Evolutionary conservation across 202 grass and related monocot species (phyloP).

Genomic region (Musa balbisiana): DNA sequence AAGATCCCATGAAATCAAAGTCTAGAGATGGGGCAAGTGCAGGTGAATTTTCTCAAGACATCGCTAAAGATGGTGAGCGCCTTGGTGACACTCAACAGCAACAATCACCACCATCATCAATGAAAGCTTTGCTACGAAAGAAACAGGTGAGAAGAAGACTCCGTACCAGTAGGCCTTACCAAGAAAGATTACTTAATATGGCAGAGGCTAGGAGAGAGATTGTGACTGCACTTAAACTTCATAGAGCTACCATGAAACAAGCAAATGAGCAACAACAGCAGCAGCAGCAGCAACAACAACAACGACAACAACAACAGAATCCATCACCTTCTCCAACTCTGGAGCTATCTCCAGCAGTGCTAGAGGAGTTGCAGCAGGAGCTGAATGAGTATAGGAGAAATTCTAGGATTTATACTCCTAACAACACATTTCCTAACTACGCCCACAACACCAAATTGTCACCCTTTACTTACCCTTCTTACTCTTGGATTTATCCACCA

Average conservation of each 20-base stretch:
- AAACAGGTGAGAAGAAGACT: constrained; percentile 92
- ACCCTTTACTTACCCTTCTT: constrained; percentile 9
- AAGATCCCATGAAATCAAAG: constrained; percentile 1
- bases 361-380: neutral
- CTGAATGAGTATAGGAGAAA: constrained; percentile 2
- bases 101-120: constrained; percentile 17
- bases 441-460: constrained; percentile 11
- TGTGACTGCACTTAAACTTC: constrained; percentile 80
- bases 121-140: constrained; percentile 38
- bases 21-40: constrained; percentile 12
- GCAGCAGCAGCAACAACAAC: constrained; percentile 20
- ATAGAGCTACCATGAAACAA: constrained; percentile 90
- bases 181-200: constrained; percentile 93
- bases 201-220: constrained; percentile 95
- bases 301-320: constrained; percentile 30
- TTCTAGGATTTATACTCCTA: constrained; percentile 18
- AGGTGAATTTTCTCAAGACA: constrained; percentile 11
- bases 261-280: constrained; percentile 67
- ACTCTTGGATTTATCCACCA: constrained; percentile 24
- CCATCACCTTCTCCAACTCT: constrained; percentile 1
- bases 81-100: constrained; percentile 27
- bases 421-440: constrained; percentile 17
- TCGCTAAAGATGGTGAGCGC: constrained; percentile 12
- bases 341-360: neutral
- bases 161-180: constrained; percentile 83